A percentile compares a stretch with the other conserved stretches of the same genome.
These are phyloP conservation scores for Aureobasidium sp. DNA, from an alignment of 2,329 filamentous ascomycete species.

Conservation along the genomic window DNA sequence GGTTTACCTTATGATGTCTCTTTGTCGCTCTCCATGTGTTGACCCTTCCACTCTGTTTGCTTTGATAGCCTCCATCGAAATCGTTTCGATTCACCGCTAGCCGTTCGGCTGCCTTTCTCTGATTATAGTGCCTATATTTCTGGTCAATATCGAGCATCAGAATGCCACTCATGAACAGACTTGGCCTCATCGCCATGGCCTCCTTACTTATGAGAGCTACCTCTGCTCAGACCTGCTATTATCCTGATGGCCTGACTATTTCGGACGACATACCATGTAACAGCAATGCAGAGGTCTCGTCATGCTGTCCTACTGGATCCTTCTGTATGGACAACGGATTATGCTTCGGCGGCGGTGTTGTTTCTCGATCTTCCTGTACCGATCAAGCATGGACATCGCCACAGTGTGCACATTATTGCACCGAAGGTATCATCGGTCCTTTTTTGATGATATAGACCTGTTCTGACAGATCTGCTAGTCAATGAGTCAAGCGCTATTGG, in stretches of 20 bases:
- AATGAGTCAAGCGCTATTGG: slow-evolving; percentile 5
- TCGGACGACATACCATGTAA: slow-evolving; percentile 21
- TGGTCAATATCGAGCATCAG: background rate
- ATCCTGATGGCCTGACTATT: slow-evolving; percentile 19
- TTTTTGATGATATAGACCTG: background rate
- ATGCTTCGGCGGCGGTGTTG: slow-evolving; percentile 23
- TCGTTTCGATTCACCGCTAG: background rate
- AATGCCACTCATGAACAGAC: slow-evolving; percentile 6
- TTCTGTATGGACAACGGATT: slow-evolving; percentile 26
- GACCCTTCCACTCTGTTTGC: background rate
- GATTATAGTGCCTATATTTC: background rate
- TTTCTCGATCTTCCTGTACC: slow-evolving; percentile 24
- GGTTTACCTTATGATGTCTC: slow-evolving; percentile 3
- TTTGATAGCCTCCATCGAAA: background rate
- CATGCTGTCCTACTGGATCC: slow-evolving; percentile 22
- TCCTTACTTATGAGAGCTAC: slow-evolving; percentile 9
- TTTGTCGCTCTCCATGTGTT: background rate
- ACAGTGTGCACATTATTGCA: slow-evolving; percentile 24
- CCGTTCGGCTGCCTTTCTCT: background rate
- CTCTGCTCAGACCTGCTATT: slow-evolving; percentile 21
- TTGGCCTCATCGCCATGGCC: background rate
- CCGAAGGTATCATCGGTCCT: slow-evolving; percentile 12
- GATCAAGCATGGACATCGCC: slow-evolving; percentile 23
- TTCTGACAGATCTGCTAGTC: background rate
- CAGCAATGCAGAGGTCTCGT: slow-evolving; percentile 14